These are phyloP conservation scores for Colletotrichum sp. DNA, from an alignment of 2,329 filamentous ascomycete species.

Conservation along the genomic window DNA sequence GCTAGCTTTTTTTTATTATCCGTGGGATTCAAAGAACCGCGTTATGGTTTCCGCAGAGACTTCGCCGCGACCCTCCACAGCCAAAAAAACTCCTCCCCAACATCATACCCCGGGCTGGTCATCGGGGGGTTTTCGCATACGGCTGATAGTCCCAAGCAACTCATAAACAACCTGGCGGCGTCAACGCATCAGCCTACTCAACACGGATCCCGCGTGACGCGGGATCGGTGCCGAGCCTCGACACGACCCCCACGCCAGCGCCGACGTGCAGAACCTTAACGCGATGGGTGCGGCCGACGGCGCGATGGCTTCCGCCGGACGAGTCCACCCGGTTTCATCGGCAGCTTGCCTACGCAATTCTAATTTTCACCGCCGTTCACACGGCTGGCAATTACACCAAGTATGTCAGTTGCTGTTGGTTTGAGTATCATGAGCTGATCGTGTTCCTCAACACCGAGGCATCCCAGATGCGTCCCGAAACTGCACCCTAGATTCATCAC, in stretches of 20 bases:
- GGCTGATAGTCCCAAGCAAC: slow-evolving; percentile 82
- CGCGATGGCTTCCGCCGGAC: slow-evolving; percentile 87
- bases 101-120: slow-evolving; percentile 77
- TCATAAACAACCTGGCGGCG: slow-evolving; percentile 71
- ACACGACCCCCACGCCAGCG: slow-evolving; percentile 85
- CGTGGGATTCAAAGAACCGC: too few relatives aligned
- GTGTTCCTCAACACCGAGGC: slow-evolving; percentile 86
- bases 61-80: slow-evolving; percentile 48
- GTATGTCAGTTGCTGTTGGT: slow-evolving; percentile 50
- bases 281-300: slow-evolving; percentile 82
- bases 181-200: slow-evolving; percentile 85
- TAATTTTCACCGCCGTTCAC: slow-evolving; percentile 83
- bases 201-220: slow-evolving; percentile 97
- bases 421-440: slow-evolving; percentile 10
- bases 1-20: too few relatives aligned
- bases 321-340: slow-evolving; percentile 97
- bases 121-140: slow-evolving; percentile 79
- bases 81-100: slow-evolving; percentile 80
- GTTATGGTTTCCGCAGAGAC: too few relatives aligned
- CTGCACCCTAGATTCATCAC: slow-evolving; percentile 91
- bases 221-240: slow-evolving; percentile 82
- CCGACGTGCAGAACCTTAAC: slow-evolving; percentile 94
- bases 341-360: slow-evolving; percentile 87
- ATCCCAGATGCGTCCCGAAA: slow-evolving; percentile 78
- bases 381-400: slow-evolving; percentile 90